These are phyloP conservation scores for Agrocybe pediades DNA, from an alignment of 768 basidiomycete genomes.

Conservation along the genomic window DNA sequence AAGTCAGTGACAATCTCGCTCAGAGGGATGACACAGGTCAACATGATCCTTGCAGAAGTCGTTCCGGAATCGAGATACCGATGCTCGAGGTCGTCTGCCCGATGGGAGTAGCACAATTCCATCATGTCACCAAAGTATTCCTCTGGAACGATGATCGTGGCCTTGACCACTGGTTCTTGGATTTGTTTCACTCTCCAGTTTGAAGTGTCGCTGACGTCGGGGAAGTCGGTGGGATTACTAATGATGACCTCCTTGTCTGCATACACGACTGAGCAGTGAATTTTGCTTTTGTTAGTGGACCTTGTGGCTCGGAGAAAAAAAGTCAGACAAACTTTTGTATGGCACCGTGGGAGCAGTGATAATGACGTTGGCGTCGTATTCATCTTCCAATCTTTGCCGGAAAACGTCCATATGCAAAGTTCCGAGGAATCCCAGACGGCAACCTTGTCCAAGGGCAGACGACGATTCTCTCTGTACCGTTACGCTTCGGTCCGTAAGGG, in stretches of 20 bases:
- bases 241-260: conserved; percentile 62
- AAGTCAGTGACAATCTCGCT: conserved; percentile 95
- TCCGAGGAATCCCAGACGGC: conserved; percentile 92
- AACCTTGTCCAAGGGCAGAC: conserved; percentile 92
- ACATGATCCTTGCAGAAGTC: conserved; percentile 66
- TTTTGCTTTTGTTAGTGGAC: conserved; percentile 5
- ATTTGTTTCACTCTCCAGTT: conserved; percentile 67
- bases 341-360: conserved; percentile 97
- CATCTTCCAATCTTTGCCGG: conserved; percentile 94
- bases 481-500: conserved; percentile 86
- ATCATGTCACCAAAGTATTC: conserved; percentile 97
- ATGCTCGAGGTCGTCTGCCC: conserved; percentile 84
- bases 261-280: conserved; percentile 63
- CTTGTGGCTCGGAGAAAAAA: conserved; percentile 1
- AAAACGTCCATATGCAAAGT: conserved; percentile 97
- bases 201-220: conserved; percentile 73
- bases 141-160: conserved; percentile 93
- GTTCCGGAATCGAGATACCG: conserved; percentile 73
- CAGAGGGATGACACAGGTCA: conserved; percentile 84
- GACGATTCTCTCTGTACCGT: conserved; percentile 91
- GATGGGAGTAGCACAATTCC: conserved; percentile 85
- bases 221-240: conserved; percentile 96
- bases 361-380: conserved; percentile 93
- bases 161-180: conserved; percentile 91
- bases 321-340: conserved; percentile 64